A percentile compares a stretch with the other conserved stretches of the same genome.
Conservation (phyloP, 2,329 filamentous ascomycete genomes). For the Colletotrichum gloeosporioides region DNA sequence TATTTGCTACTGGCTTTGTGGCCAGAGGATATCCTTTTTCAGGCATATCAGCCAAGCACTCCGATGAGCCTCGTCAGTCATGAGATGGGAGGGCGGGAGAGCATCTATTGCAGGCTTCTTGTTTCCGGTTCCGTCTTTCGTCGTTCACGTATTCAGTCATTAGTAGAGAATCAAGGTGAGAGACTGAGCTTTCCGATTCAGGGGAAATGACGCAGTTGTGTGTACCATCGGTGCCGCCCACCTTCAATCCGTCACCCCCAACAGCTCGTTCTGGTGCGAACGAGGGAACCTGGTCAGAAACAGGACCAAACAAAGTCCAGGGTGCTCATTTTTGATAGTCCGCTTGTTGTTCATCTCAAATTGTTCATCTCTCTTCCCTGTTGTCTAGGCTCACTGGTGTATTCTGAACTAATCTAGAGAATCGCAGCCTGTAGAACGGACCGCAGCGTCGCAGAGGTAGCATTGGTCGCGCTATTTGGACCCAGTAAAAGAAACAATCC, state of each 20-base stretch:
- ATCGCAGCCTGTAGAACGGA: no score
- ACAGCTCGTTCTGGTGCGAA: neutral
- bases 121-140: neutral
- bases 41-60: neutral
- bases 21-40: neutral
- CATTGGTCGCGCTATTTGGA: neutral
- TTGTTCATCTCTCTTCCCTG: neutral
- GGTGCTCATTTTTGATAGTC: neutral
- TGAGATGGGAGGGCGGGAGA: no score
- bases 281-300: neutral
- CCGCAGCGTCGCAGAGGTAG: no score
- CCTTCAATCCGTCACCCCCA: neutral
- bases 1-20: no score
- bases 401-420: no score
- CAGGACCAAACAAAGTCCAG: neutral
- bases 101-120: neutral
- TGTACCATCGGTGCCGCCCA: neutral
- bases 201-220: neutral
- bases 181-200: accelerated
- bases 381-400: neutral
- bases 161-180: neutral
- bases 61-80: neutral
- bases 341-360: no score
- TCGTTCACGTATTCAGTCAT: neutral
- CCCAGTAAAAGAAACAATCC: neutral